Evolutionary conservation across 129 eudicot species (phyloP).

Genomic region (Logfia minima): DNA sequence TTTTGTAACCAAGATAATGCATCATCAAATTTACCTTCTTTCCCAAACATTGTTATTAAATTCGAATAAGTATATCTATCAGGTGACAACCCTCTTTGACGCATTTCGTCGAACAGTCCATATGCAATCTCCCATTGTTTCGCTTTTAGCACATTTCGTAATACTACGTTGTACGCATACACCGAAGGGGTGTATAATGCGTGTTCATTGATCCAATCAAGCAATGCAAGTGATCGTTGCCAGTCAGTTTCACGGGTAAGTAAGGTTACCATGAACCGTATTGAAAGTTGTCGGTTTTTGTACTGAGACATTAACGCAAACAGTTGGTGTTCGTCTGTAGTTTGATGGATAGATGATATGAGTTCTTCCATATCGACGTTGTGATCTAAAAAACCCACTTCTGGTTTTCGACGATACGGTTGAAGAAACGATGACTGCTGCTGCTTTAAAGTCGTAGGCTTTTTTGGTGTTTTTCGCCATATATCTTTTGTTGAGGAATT

Average conservation of each 20-base stretch:
- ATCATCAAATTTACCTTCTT: slow-evolving; percentile 77
- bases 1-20: slow-evolving; percentile 89
- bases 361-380: slow-evolving; percentile 77
- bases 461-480: slow-evolving; percentile 50
- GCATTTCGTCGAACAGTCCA: slow-evolving; percentile 99
- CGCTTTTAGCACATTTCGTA: slow-evolving; percentile 80
- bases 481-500: slow-evolving; percentile 50
- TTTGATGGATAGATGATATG: slow-evolving; percentile 49
- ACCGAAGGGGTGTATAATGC: slow-evolving; percentile 78
- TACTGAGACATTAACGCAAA: slow-evolving; percentile 67
- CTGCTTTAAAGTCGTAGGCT: slow-evolving; percentile 24
- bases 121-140: slow-evolving; percentile 78
- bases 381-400: slow-evolving; percentile 44
- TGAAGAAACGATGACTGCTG: slow-evolving; percentile 29
- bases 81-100: slow-evolving; percentile 61
- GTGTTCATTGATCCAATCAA: slow-evolving; percentile 86
- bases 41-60: slow-evolving; percentile 82
- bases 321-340: slow-evolving; percentile 61
- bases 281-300: slow-evolving; percentile 64
- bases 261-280: slow-evolving; percentile 67
- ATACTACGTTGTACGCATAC: slow-evolving; percentile 78
- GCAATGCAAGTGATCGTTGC: slow-evolving; percentile 83
- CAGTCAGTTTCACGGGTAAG: slow-evolving; percentile 80
- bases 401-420: slow-evolving; percentile 52
- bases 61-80: slow-evolving; percentile 89